These are phyloP conservation scores for Aureobasidium vineae DNA, from an alignment of 2,329 filamentous ascomycete species.

Conservation along the genomic window DNA sequence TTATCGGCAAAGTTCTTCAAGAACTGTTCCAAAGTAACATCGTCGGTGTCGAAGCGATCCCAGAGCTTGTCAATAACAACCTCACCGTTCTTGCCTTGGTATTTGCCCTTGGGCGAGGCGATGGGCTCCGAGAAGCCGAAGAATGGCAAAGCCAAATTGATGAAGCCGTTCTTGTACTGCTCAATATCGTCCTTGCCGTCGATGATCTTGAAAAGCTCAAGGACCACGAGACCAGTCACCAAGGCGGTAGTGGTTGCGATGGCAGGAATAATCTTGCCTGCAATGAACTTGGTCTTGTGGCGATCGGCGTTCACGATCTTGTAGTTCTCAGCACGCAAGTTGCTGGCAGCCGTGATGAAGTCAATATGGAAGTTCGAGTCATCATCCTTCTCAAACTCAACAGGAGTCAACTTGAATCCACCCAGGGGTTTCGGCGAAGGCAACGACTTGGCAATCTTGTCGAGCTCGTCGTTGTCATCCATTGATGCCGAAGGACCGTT, in stretches of 20 bases:
- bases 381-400: constrained; percentile 99
- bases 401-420: constrained; percentile 84
- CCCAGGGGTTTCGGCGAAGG: constrained; percentile 77
- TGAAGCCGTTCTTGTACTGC: constrained; percentile 98
- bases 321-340: constrained; percentile 96
- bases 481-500: constrained; percentile 60
- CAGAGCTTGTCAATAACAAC: constrained; percentile 93
- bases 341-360: constrained; percentile 97
- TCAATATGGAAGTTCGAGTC: constrained; percentile 98
- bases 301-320: constrained; percentile 89
- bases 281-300: constrained; percentile 99
- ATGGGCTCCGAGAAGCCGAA: constrained; percentile 99
- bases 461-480: constrained; percentile 73
- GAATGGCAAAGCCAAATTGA: constrained; percentile 95
- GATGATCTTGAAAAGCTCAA: constrained; percentile 95
- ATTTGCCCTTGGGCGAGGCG: constrained; percentile 86
- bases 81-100: constrained; percentile 72
- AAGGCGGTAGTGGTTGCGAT: constrained; percentile 97
- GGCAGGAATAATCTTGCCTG: constrained; percentile 97
- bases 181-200: constrained; percentile 96
- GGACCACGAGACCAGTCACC: constrained; percentile 86
- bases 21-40: constrained; percentile 83
- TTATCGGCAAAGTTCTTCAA: constrained; percentile 76
- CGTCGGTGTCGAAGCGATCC: constrained; percentile 90
- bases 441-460: constrained; percentile 68